A percentile compares a stretch with the other conserved stretches of the same genome.
Evolutionary conservation across 129 eudicot genomes (phyloP).

Genomic region (Logfia minima): DNA sequence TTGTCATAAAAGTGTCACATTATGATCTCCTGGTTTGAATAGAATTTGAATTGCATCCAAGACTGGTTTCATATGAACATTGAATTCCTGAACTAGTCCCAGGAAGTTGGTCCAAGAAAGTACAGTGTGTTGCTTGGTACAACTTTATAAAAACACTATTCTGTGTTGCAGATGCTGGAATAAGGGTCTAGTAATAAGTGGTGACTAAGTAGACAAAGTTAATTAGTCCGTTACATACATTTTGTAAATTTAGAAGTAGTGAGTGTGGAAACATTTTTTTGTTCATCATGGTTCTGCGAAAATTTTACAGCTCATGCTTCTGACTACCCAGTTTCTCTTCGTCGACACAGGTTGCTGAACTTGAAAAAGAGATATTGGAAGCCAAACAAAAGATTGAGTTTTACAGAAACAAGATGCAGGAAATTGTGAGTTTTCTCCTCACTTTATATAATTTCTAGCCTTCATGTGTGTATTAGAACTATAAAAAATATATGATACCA

Average conservation of each 20-base stretch:
- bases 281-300: not conserved
- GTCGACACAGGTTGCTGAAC: constrained; percentile 47
- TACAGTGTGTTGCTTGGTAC: not conserved
- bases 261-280: not conserved
- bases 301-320: not conserved
- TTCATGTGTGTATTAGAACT: not conserved
- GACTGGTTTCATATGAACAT: not conserved
- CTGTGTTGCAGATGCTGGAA: no score
- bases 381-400: constrained; percentile 76
- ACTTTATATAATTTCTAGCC: constrained; percentile 4
- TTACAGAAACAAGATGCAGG: constrained; percentile 89
- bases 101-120: not conserved
- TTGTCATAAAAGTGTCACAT: not conserved
- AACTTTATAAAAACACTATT: not conserved
- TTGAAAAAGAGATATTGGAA: constrained; percentile 81
- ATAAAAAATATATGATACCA: not conserved
- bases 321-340: not conserved
- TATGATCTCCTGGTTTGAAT: not conserved
- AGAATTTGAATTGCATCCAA: not conserved
- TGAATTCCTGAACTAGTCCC: not conserved
- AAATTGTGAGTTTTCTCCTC: constrained; percentile 57
- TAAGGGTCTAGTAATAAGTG: no score
- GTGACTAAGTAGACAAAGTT: not conserved
- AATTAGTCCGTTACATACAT: not conserved
- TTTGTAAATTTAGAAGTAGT: not conserved